Conservation (phyloP, 345 rosid species). For the Ceriops decandra region DNA sequence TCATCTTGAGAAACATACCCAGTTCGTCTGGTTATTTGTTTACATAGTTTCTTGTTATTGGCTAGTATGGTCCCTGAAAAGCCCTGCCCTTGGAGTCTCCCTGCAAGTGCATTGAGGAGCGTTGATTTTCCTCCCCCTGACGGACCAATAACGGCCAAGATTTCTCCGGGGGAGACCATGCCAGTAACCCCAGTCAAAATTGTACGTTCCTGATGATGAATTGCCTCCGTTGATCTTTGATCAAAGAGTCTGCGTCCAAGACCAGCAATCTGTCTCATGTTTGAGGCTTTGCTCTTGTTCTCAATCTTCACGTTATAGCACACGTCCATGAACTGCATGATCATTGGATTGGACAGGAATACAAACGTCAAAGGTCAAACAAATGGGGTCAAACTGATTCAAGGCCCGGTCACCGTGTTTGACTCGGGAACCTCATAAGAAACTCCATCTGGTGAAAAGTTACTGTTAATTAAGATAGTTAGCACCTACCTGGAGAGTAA, state of each 20-base stretch:
- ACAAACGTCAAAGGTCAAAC: slow-evolving; percentile 18
- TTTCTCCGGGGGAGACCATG: slow-evolving; percentile 76
- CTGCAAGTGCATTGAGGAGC: slow-evolving; percentile 65
- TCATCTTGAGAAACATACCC: slow-evolving; percentile 95
- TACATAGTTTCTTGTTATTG: slow-evolving; percentile 47
- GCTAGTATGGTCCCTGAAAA: slow-evolving; percentile 67
- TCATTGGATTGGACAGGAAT: neutral
- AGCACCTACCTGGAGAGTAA: slow-evolving; percentile 64
- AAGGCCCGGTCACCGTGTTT: neutral
- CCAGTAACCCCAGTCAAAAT: slow-evolving; percentile 72
- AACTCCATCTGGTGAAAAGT: too few relatives aligned
- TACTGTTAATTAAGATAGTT: neutral
- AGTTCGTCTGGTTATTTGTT: slow-evolving; percentile 53
- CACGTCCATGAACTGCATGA: slow-evolving; percentile 71
- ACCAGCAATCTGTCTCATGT: slow-evolving; percentile 35
- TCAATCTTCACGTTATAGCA: slow-evolving; percentile 51
- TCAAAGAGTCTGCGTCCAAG: slow-evolving; percentile 23
- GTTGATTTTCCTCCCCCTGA: slow-evolving; percentile 98
- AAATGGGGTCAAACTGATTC: slow-evolving; percentile 15
- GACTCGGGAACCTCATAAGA: slow-evolving; percentile 16
- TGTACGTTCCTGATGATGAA: slow-evolving; percentile 40
- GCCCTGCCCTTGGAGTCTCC: slow-evolving; percentile 54
- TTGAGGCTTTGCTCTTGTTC: slow-evolving; percentile 21
- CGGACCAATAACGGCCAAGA: slow-evolving; percentile 86
- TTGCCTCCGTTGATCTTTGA: slow-evolving; percentile 18